Percentiles rank a stretch among this genome's conserved stretches.
Evolutionary conservation across 2,329 filamentous ascomycete species (phyloP).

Genomic region (Trichophaea hybrida): DNA sequence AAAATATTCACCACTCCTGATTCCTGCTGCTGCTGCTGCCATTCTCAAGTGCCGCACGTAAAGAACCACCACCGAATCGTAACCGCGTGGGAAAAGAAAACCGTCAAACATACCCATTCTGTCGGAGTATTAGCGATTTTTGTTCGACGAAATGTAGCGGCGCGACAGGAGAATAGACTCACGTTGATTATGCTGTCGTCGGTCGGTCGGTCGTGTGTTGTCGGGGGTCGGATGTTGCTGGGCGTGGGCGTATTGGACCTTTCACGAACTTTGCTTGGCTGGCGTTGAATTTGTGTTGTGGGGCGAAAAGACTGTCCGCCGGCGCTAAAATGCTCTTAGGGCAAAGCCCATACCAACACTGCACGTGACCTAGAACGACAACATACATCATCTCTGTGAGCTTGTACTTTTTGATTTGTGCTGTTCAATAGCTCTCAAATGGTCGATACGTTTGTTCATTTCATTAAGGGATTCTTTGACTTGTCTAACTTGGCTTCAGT

Average conservation of each 20-base stretch:
- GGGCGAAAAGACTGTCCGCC: not conserved
- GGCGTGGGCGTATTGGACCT: not conserved
- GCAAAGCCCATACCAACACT: too few relatives aligned
- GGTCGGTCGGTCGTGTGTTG: conserved; percentile 6
- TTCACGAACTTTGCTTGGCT: not conserved
- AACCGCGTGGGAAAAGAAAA: not conserved
- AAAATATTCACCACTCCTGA: not conserved
- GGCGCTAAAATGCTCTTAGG: too few relatives aligned
- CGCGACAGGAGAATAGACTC: not conserved
- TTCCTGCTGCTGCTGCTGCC: not conserved
- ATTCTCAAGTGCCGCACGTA: not conserved
- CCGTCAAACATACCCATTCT: conserved; percentile 8
- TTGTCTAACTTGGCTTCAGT: too few relatives aligned
- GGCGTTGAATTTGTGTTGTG: not conserved
- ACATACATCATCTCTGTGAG: too few relatives aligned
- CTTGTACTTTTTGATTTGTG: too few relatives aligned
- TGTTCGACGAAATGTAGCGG: not conserved
- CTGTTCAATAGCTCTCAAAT: too few relatives aligned
- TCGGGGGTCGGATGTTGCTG: conserved; percentile 3
- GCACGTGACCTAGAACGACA: too few relatives aligned
- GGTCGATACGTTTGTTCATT: too few relatives aligned
- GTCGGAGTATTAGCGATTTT: not conserved
- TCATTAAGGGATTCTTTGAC: too few relatives aligned
- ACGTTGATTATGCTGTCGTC: conserved; percentile 5
- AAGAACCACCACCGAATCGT: not conserved